These are phyloP conservation scores for Colletotrichum sp. DNA, from an alignment of 2,329 filamentous ascomycete genomes.

Conservation along the genomic window DNA sequence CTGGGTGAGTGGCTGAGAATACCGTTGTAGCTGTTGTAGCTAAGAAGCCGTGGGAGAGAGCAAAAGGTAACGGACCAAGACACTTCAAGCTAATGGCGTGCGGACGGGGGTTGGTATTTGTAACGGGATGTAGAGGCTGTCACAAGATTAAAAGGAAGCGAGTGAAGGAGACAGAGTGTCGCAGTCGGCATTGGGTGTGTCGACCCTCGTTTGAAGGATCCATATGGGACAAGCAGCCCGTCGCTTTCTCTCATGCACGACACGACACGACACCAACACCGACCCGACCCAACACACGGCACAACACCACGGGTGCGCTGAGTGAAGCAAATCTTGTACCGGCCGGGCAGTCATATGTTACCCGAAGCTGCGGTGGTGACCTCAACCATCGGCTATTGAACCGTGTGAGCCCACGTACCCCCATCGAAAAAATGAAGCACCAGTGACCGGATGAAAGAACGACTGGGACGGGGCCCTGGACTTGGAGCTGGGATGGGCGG, in stretches of 20 bases:
- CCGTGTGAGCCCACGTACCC: not conserved
- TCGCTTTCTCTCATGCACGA: constrained; percentile 11
- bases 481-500: not conserved
- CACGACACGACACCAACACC: not conserved
- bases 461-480: not conserved
- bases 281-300: not conserved
- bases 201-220: constrained; percentile 15
- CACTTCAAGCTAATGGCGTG: not conserved
- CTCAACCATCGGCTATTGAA: not conserved
- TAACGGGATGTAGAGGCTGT: constrained; percentile 12
- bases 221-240: constrained; percentile 5
- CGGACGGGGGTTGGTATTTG: constrained; percentile 14
- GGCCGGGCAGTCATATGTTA: not conserved
- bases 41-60: not conserved
- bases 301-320: not conserved
- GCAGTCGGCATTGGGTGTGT: constrained; percentile 12
- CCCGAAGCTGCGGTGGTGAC: not conserved
- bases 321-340: not conserved
- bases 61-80: not conserved
- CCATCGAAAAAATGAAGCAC: not conserved
- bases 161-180: not conserved
- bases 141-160: constrained; percentile 10
- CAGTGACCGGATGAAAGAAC: not conserved
- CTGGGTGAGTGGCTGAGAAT: not conserved
- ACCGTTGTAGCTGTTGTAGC: not conserved